Conservation (phyloP, 129 eudicot genomes). For the Erigeron canadensis region DNA sequence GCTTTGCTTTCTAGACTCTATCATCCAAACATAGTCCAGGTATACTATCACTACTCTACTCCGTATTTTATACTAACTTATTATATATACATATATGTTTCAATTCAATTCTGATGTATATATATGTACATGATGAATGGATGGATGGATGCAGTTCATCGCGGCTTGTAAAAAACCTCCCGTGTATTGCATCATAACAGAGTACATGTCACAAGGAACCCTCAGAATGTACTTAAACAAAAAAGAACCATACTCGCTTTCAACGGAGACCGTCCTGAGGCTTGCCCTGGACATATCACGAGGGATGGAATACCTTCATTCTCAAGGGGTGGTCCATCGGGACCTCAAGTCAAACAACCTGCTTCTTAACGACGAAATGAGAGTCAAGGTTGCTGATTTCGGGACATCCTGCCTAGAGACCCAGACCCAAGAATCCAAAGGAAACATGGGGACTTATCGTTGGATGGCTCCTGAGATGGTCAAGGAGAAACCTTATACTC, state of each 20-base stretch:
- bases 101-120: no score
- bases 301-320: slow-evolving; percentile 97
- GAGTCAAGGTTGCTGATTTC: slow-evolving; percentile 96
- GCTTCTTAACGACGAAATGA: slow-evolving; percentile 89
- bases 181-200: slow-evolving; percentile 88
- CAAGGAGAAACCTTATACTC: slow-evolving; percentile 84
- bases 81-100: no score
- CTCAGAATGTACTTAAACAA: slow-evolving; percentile 96
- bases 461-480: slow-evolving; percentile 99
- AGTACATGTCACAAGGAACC: slow-evolving; percentile 99
- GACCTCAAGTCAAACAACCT: slow-evolving; percentile 88
- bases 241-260: slow-evolving; percentile 97
- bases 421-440: slow-evolving; percentile 78
- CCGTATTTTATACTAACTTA: no score
- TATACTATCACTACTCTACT: no score
- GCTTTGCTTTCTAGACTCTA: slow-evolving; percentile 86
- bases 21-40: slow-evolving; percentile 98
- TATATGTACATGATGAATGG: no score
- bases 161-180: slow-evolving; percentile 99
- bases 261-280: slow-evolving; percentile 79
- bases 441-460: slow-evolving; percentile 96
- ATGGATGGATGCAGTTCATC: no score
- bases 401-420: slow-evolving; percentile 96
- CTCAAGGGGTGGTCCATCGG: slow-evolving; percentile 96
- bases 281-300: slow-evolving; percentile 91